phyloP scores from a whole-genome alignment of 768 basidiomycete species.

The Cystobasidium tubakii region DNA sequence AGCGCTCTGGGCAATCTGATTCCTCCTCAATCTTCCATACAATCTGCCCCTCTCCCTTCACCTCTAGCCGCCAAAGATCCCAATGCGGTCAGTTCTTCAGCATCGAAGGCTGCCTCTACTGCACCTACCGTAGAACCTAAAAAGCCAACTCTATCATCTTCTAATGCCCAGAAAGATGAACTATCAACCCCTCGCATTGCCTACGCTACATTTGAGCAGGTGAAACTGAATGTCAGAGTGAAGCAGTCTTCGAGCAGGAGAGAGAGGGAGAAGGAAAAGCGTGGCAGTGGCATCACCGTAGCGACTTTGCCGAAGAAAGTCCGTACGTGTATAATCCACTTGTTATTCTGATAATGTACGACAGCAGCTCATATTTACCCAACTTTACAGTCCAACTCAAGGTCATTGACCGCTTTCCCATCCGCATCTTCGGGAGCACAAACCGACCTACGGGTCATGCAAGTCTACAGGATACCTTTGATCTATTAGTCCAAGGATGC shows the following conservation, averaged over 20 bases:
- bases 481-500: neutral
- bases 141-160: too few species aligned
- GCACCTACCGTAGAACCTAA: neutral
- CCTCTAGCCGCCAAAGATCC: neutral
- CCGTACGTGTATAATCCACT: neutral
- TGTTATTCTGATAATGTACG: neutral
- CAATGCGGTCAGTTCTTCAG: neutral
- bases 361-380: too few species aligned
- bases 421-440: neutral
- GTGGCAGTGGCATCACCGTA: neutral
- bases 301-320: neutral
- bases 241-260: neutral
- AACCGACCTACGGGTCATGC: neutral
- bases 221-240: constrained; percentile 3
- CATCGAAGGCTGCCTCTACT: neutral
- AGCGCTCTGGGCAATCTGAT: too few species aligned
- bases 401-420: neutral
- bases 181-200: neutral
- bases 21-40: too few species aligned
- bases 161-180: neutral
- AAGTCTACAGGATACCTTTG: neutral
- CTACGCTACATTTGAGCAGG: constrained; percentile 1
- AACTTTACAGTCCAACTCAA: neutral
- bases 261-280: neutral
- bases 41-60: too few species aligned